A percentile compares a stretch with the other conserved stretches of the same genome.
These are phyloP conservation scores for Eleusine indica DNA, from an alignment of 176 grass and related monocot species.

Conservation along the genomic window DNA sequence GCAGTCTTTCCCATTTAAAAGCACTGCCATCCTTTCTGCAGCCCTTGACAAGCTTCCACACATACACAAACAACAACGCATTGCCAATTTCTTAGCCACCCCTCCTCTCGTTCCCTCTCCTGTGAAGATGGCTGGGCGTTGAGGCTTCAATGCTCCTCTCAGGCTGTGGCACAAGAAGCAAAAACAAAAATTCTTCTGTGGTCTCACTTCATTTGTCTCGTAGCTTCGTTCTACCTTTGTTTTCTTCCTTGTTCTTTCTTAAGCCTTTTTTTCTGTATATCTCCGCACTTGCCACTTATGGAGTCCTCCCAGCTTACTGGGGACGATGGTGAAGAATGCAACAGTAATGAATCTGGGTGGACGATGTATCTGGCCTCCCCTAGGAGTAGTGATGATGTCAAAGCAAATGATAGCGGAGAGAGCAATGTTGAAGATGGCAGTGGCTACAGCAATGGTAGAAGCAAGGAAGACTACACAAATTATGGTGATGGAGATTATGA, in stretches of 20 bases:
- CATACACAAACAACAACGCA: conserved; percentile 10
- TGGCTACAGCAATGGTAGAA: conserved; percentile 32
- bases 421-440: conserved; percentile 48
- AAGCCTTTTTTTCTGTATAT: background rate
- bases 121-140: conserved; percentile 14
- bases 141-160: conserved; percentile 10
- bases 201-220: conserved; percentile 14
- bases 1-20: conserved; percentile 58
- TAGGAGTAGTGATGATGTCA: conserved; percentile 30
- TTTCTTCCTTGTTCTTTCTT: background rate
- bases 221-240: conserved; percentile 8
- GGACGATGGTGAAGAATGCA: conserved; percentile 54
- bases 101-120: conserved; percentile 16
- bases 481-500: conserved; percentile 61
- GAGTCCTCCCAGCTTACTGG: conserved; percentile 50
- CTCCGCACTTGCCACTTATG: conserved; percentile 1
- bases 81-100: conserved; percentile 26
- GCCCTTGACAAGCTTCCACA: conserved; percentile 38
- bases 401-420: conserved; percentile 31
- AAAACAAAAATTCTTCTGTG: conserved; percentile 13
- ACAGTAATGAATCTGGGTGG: conserved; percentile 71
- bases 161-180: conserved; percentile 14
- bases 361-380: conserved; percentile 71
- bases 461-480: background rate
- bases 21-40: conserved; percentile 50